Base-by-base conservation (phyloP, 345 rosid species). In the Anastatica hierochuntica region DNA sequence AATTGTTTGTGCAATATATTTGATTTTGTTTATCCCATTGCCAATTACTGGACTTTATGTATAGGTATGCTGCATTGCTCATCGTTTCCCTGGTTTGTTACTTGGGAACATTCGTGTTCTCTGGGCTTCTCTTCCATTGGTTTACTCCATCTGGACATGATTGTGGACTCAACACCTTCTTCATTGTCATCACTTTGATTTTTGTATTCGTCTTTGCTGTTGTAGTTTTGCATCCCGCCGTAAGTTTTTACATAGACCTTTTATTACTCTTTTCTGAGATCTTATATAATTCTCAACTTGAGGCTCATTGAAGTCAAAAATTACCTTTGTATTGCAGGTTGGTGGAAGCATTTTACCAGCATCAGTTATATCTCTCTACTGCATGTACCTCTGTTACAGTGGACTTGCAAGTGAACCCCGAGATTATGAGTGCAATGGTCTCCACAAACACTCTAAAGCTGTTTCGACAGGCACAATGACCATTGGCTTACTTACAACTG, bases 351-450 rank as follows among this genome's bases (percentile, higher is more conserved):
- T 94, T 74, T 69, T 94, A 75, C 95, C 99, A 9, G 94, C 99
- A 52, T 85, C 99, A 14, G 85, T 94, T 61, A 71, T 94, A 46
- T 85, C 97, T 15, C 12, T 88, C 43, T 88, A 94, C 68, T 88
- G 97, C 81, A 80, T 83, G 89, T 88, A 94, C 66, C 90, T 94
- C 20, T 94, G 95, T 75, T 88, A 88, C 73, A 82, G 95, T 65
- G 99, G 97, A 35, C 94, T 88, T 65, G 72, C 97, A 14, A 88
- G 99, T 65, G 99, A 94, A 74, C 97, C 99, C 33, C 75, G 99
- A 64, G 89, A 88, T 41, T 83, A 81, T 14, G 81, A 76, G 44
- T 94, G 97, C 84, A 88, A 94, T 69, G 95, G 95, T 63, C 92
- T 94, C 48, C 99, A 94, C 79, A 74, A 51, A 34, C 95, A 88